Base-by-base conservation (phyloP, 2,329 filamentous ascomycete species). In the Ceratocystis ficicola region DNA sequence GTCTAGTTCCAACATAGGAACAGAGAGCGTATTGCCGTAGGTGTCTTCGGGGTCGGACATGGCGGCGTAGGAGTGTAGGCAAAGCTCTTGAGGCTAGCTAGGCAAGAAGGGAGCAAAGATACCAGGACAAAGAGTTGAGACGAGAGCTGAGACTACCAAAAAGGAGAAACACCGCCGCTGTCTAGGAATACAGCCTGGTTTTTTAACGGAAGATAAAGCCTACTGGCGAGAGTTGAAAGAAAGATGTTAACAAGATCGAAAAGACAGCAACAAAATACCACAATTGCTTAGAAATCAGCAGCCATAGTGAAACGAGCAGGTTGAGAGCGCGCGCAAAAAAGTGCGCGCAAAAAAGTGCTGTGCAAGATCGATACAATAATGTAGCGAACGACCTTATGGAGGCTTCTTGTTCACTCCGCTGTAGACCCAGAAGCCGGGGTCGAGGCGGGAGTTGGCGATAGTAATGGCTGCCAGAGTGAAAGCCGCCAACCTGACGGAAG, bases 391-490 rank as follows among this genome's bases (percentile, higher is more conserved):
- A 44, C 61, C 63, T 96, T 97, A 97, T 83, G 93, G 93, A 76
- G 94, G 93, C 80, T 95, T 93, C 82, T 91, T 94, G 82, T 94
- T 90, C 81, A 91, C 89, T 88, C 93, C 92, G 82, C 86, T 86
- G 78, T 93, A 93, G 86, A 95, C 91, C 91, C 91, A 90, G 82
- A 86, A 86, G 76, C 86, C 86, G 78, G 91, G 93, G 82, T 90
- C 90, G 77, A 93, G 87, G 80, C 95, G 89, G 84, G 90, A 92
- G 82, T 61, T 64, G 63, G 52, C 66, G 46, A 64, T 64, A 52
- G 64, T 68, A 60, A 52, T 48, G 50, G 44, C 60, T 65, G 66
- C 66, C 66, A 68, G 66, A 68, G 66, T 68, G 66, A 68, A 65
- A 62, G 62, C 55, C 67, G 67, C 67, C 67, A 68, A 66, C 64